phyloP scores from a whole-genome alignment of 2,329 filamentous ascomycete genomes.

The Talaromyces sp. region DNA sequence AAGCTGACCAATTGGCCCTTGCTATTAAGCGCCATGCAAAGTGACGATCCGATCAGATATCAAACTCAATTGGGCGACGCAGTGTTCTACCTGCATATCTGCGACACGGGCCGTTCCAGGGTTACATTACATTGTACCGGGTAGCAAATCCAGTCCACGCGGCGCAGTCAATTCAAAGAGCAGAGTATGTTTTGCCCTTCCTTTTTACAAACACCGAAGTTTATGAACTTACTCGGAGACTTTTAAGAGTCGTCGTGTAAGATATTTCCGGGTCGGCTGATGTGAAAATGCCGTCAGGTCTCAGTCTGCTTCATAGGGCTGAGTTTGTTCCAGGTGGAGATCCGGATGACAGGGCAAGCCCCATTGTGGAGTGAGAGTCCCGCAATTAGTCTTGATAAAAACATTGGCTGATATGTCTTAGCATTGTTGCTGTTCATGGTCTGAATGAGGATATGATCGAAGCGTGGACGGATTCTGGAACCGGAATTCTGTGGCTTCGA shows the following conservation, averaged over 20 bases:
- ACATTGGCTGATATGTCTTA: neutral
- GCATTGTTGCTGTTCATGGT: conserved; percentile 25
- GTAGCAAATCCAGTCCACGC: neutral
- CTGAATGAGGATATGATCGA: conserved; percentile 20
- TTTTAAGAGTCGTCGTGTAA: neutral
- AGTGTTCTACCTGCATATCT: neutral
- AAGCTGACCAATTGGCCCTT: too few relatives aligned
- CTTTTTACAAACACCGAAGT: neutral
- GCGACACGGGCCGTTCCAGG: neutral
- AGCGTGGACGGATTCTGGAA: conserved; percentile 23
- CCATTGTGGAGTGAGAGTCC: neutral
- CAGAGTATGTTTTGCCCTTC: neutral
- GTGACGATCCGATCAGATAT: neutral
- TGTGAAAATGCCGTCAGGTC: conserved; percentile 20
- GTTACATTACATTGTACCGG: neutral
- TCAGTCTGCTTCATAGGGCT: conserved; percentile 12
- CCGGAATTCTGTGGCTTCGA: conserved; percentile 21
- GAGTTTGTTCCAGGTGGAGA: neutral
- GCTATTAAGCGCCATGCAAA: neutral
- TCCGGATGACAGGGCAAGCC: neutral
- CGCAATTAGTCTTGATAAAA: neutral
- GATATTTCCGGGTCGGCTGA: neutral
- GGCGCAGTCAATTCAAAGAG: neutral
- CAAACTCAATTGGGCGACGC: neutral
- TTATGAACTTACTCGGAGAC: neutral